phyloP scores from a whole-genome alignment of 768 basidiomycete genomes.

The Rhodosporidiobolus odoratus region DNA sequence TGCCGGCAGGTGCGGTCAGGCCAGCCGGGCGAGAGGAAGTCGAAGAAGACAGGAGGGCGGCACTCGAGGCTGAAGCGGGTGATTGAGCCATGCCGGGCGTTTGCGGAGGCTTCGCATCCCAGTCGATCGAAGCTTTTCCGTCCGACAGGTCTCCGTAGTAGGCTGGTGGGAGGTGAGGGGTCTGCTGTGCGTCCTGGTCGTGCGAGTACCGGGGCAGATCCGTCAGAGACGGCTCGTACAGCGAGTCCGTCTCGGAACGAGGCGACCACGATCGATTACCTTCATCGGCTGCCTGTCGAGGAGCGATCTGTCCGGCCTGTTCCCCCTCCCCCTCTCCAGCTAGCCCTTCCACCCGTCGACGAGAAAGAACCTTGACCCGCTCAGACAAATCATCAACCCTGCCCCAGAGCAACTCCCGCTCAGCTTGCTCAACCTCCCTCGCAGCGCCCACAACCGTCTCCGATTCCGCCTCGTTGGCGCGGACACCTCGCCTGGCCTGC shows the following conservation, averaged over 20 bases:
- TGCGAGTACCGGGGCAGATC: constrained; percentile 24
- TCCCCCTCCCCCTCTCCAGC: neutral
- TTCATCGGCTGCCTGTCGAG: neutral
- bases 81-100: no score
- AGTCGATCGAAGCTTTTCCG: constrained; percentile 1
- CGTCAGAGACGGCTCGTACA: constrained; percentile 6
- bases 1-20: neutral
- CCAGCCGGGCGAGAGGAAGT: constrained; percentile 26
- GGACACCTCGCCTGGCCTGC: constrained; percentile 51
- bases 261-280: neutral
- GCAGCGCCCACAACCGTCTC: constrained; percentile 49
- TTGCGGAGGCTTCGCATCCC: constrained; percentile 3
- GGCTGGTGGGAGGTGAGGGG: constrained; percentile 28
- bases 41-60: constrained; percentile 10
- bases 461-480: constrained; percentile 52
- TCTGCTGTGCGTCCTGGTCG: constrained; percentile 8
- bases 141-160: constrained; percentile 15
- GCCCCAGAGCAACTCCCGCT: constrained; percentile 66
- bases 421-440: constrained; percentile 53
- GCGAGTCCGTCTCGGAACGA: neutral
- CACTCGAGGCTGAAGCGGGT: neutral
- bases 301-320: neutral
- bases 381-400: constrained; percentile 71
- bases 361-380: constrained; percentile 61
- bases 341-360: constrained; percentile 53